Percentiles rank a stretch among this genome's conserved stretches.
These are phyloP conservation scores for Cladosporium sp. DNA, from an alignment of 2,329 filamentous ascomycete genomes.

Conservation along the genomic window DNA sequence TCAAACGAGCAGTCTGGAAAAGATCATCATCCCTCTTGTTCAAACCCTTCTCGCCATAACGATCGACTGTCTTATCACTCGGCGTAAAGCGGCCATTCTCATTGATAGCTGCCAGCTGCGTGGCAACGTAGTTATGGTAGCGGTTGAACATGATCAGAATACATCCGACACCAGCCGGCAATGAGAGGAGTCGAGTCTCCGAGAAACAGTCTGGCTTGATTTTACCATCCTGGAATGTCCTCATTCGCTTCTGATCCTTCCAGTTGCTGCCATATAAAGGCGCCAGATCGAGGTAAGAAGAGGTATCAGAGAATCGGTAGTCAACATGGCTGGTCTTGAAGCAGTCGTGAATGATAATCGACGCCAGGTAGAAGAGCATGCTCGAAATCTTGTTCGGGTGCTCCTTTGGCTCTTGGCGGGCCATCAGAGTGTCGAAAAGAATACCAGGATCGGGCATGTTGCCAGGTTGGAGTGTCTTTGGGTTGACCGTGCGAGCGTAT, in stretches of 20 bases:
- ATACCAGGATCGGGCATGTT: conserved; percentile 65
- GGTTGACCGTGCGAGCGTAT: conserved; percentile 68
- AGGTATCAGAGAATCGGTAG: conserved; percentile 65
- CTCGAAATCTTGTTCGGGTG: conserved; percentile 74
- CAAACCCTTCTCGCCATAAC: conserved; percentile 37
- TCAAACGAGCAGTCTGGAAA: conserved; percentile 55
- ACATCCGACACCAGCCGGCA: conserved; percentile 69
- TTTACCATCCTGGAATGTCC: conserved; percentile 66
- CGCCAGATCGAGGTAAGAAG: conserved; percentile 73
- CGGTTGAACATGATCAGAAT: conserved; percentile 68
- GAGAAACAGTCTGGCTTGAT: conserved; percentile 72
- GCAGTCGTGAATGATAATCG: conserved; percentile 64
- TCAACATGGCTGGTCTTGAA: conserved; percentile 68
- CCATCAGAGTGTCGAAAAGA: conserved; percentile 69
- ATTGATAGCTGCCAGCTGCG: conserved; percentile 81
- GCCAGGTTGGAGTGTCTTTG: conserved; percentile 58
- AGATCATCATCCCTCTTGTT: conserved; percentile 50
- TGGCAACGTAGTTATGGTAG: conserved; percentile 85
- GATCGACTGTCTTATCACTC: conserved; percentile 55
- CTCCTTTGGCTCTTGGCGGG: conserved; percentile 61
- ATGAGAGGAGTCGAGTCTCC: conserved; percentile 64
- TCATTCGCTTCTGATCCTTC: conserved; percentile 65
- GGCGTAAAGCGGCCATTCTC: conserved; percentile 76
- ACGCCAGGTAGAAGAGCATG: conserved; percentile 73
- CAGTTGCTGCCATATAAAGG: conserved; percentile 73